Evolutionary conservation across 73 alveolate species (phyloP).

Genomic region (Tetrahymena malaccensis): DNA sequence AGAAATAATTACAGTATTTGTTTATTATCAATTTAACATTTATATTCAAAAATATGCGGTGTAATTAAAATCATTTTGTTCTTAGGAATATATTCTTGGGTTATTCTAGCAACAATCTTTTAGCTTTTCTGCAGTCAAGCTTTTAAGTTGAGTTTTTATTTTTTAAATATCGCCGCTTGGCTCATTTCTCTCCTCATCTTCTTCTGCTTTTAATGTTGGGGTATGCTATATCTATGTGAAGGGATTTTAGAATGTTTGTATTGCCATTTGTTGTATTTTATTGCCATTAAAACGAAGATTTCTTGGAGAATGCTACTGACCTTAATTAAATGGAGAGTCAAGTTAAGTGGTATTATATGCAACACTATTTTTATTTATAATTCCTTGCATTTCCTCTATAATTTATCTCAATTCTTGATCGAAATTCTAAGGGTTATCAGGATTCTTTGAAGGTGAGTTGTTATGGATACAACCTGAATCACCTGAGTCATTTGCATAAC

Average conservation of each 20-base stretch:
- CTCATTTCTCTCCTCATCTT: background rate
- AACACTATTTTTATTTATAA: background rate
- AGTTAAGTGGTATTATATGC: background rate
- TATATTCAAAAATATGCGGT: background rate
- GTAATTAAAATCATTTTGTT: background rate
- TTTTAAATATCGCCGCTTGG: background rate
- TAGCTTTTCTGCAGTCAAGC: background rate
- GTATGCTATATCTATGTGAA: background rate
- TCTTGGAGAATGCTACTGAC: background rate
- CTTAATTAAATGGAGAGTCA: background rate
- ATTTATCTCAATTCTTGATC: background rate
- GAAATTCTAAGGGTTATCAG: background rate
- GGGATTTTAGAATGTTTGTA: background rate
- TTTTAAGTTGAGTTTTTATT: background rate
- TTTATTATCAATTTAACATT: background rate
- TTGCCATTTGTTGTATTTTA: background rate
- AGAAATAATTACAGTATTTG: background rate
- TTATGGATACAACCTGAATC: background rate
- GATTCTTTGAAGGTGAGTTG: background rate
- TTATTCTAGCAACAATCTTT: background rate
- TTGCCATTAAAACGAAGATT: background rate
- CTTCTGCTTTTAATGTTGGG: background rate
- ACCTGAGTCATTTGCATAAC: background rate
- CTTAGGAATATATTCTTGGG: background rate
- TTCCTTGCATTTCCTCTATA: background rate